Evolutionary conservation across 352 stramenopile genomes (phyloP), one percentile per base, ranked within the genome.

Genomic region (Globisporangium megalacanthum): DNA sequence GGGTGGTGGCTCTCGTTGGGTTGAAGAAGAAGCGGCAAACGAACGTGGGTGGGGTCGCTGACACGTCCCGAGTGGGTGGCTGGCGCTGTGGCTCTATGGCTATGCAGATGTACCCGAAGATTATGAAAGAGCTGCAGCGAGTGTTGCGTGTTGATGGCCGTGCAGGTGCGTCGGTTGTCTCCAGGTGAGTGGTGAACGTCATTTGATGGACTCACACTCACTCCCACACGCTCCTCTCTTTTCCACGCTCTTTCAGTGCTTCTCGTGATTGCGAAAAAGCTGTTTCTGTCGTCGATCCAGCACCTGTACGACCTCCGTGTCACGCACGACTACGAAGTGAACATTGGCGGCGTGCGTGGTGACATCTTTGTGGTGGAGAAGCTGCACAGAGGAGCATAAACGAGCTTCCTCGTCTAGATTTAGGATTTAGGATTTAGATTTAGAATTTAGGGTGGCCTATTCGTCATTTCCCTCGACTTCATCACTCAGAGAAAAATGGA

Each of bases 251-350:
- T 25, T 39, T 5, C 54, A 70, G 83, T 92, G 9, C 56, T 92
- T n/a, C 72, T 92, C 2, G 69, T 83, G n/a, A 81, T 87, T 58
- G 85, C 82, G 54, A 90, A 90, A 65, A 92, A 92, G 56, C 69
- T 88, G 29, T 86, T 88, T 56, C 68, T 75, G 49, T 68, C 77
- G 31, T 75, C 64, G 7, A 61, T 90, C 17, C 68, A 74, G 41
- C 67, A 79, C 44, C 60, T 79, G 1, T 58, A 65, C 19, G 42
- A 58, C 31, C 69, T 86, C 49, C 61, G 52, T 0, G 54, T 89
- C 14, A 58, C 77, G 19, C 52, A 66, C 6, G 70, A 77, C 42
- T 61, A 89, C 65, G 73, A 85, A 25, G 82, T 92, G 14, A 92
- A 82, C 61, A 90, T 92, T 49, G 79, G 82, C 45, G 82, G 82